phyloP scores from a whole-genome alignment of 2,329 filamentous ascomycete species.

The Basipetospora sp. region DNA sequence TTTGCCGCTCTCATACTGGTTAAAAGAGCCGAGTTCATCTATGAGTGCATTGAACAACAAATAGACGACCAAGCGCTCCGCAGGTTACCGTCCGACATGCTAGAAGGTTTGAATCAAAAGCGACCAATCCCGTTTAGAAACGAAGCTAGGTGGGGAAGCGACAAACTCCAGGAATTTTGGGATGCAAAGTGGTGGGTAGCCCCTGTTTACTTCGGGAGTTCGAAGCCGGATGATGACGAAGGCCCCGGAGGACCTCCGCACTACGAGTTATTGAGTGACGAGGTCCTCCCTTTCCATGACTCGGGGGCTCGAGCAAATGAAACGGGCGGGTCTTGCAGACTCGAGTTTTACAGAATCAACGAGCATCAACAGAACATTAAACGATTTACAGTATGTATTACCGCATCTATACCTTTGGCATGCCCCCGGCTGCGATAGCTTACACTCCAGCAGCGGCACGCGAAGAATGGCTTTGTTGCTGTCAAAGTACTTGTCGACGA shows the following conservation, averaged over 20 bases:
- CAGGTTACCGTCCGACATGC: too few species aligned
- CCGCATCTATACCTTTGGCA: background rate
- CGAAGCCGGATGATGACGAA: too few species aligned
- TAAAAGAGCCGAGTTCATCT: background rate
- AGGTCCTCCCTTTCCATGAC: background rate
- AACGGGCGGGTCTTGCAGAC: too few species aligned
- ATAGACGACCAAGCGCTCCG: background rate
- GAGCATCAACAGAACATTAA: too few species aligned
- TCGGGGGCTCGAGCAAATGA: too few species aligned
- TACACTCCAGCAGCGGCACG: background rate
- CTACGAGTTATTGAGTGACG: background rate
- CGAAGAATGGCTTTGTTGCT: background rate
- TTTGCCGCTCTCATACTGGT: background rate
- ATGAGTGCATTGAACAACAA: background rate
- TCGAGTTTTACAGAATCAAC: too few species aligned
- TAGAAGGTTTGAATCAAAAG: background rate
- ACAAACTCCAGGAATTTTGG: background rate
- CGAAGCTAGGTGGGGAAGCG: background rate
- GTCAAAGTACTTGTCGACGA: constrained; percentile 1
- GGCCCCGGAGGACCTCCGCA: background rate
- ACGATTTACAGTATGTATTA: too few species aligned
- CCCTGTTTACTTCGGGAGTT: background rate
- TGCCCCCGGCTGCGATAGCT: background rate
- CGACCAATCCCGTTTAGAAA: background rate
- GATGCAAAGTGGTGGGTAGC: background rate